Evolutionary conservation across 1,284 basidiomycete genomes (phyloP), one percentile per base, ranked within the genome.

Genomic region (Marasmius sp.): DNA sequence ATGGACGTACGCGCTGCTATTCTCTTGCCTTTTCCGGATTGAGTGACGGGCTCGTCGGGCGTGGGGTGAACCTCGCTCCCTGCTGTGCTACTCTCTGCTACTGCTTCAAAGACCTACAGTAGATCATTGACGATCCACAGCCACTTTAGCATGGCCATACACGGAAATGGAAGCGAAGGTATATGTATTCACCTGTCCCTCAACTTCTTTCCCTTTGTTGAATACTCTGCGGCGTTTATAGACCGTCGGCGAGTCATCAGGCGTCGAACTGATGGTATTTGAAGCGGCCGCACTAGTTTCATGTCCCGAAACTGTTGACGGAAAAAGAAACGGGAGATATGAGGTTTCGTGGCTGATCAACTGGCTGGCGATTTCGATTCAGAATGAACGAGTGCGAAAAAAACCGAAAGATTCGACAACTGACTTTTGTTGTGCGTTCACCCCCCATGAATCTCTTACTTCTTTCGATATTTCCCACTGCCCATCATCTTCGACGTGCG

Each of bases 241-340:
- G 8, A 70, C 67, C 45, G 14, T 33, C 11, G 14, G 16, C 16
- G 22, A 51, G 50, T 51, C 50, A 27, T 27, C 27, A 27, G 16
- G 52, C 16, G 48, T 16, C 3, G 50, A 52, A 14, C 22, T 33
- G 34, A 9, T 20, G 9, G 34, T 18, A n/a, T 67, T 68, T 57
- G 64, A 11, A n/a, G 16, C 43, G 22, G 54, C 16, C 3, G 55
- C 60, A 41, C 57, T 60, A 56, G 64, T 64, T 61, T 61, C 57
- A 52, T 69, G 64, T 53, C 68, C 73, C 57, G 71, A 65, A 20
- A 20, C 2, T 57, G 70, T 63, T 53, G 81, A 76, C 60, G 77
- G 72, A 65, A 88, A 89, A 34, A 91, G 73, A 73, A 91, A 91
- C 1, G 89, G 89, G 20, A 91, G 73, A 74, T 91, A 91, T 1